Evolutionary conservation across 176 grass and related monocot species (phyloP).

Genomic region (Rhynchospora breviuscula): DNA sequence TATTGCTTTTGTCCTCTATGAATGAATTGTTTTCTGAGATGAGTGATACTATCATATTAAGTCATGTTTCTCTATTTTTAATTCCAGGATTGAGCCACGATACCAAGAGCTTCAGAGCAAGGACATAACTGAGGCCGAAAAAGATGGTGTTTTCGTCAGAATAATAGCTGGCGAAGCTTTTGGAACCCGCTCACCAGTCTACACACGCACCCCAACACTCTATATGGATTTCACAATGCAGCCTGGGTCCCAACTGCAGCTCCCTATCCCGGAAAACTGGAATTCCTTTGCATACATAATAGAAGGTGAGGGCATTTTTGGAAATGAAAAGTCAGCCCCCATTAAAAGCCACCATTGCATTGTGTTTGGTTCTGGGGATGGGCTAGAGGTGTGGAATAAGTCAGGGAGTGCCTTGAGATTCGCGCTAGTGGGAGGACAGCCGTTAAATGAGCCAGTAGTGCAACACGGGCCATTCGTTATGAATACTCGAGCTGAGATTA

Average conservation of each 20-base stretch:
- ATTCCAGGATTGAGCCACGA: conserved; percentile 64
- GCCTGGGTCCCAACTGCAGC: conserved; percentile 46
- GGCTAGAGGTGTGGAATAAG: conserved; percentile 59
- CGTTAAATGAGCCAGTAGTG: conserved; percentile 50
- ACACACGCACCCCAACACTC: conserved; percentile 67
- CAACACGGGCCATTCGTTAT: conserved; percentile 79
- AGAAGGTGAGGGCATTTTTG: conserved; percentile 72
- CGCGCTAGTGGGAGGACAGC: conserved; percentile 52
- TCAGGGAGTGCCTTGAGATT: conserved; percentile 42
- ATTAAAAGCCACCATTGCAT: conserved; percentile 47
- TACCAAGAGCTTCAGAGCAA: conserved; percentile 85
- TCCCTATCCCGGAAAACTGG: conserved; percentile 54
- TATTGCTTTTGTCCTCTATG: not conserved
- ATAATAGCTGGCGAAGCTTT: conserved; percentile 88
- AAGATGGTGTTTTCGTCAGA: conserved; percentile 53
- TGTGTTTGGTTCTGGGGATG: conserved; percentile 54
- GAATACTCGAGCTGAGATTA: conserved; percentile 67
- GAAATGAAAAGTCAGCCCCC: not conserved
- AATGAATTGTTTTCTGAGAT: not conserved
- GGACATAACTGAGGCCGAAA: conserved; percentile 54
- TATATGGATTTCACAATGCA: conserved; percentile 79
- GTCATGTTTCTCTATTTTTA: not conserved
- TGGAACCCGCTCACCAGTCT: conserved; percentile 68
- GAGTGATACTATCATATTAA: not conserved
- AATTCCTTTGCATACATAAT: conserved; percentile 79